Evolutionary conservation across 352 stramenopile species (phyloP).

Genomic region (Pythium scleroteichum): DNA sequence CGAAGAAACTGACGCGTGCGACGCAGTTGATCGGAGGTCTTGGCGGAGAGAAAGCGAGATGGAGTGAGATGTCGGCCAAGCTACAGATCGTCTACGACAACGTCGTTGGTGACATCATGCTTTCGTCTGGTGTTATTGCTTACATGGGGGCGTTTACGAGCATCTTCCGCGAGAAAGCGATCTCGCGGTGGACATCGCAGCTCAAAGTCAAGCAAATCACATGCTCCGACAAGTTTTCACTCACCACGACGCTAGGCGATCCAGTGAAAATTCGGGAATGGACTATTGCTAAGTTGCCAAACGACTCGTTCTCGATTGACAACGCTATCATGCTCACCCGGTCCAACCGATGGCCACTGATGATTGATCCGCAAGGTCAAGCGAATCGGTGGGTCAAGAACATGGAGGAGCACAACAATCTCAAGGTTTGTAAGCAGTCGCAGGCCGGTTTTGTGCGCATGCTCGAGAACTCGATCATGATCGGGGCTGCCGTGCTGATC

Average conservation of each 20-base stretch:
- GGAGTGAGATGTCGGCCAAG: slow-evolving; percentile 88
- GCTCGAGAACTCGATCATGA: slow-evolving; percentile 95
- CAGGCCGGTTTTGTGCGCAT: slow-evolving; percentile 93
- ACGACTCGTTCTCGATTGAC: slow-evolving; percentile 95
- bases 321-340: slow-evolving; percentile 94
- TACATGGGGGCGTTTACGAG: slow-evolving; percentile 94
- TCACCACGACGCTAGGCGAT: slow-evolving; percentile 90
- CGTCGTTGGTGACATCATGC: slow-evolving; percentile 92
- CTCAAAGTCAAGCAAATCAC: slow-evolving; percentile 71
- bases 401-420: slow-evolving; percentile 88
- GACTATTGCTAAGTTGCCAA: slow-evolving; percentile 95
- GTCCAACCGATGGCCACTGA: slow-evolving; percentile 94
- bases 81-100: slow-evolving; percentile 90
- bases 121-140: slow-evolving; percentile 92
- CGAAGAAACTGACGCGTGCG: slow-evolving; percentile 90
- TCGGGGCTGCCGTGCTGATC: slow-evolving; percentile 91
- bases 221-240: slow-evolving; percentile 75
- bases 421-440: slow-evolving; percentile 94
- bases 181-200: slow-evolving; percentile 78
- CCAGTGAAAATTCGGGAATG: slow-evolving; percentile 92
- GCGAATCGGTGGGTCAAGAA: slow-evolving; percentile 96
- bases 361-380: slow-evolving; percentile 96
- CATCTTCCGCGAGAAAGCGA: slow-evolving; percentile 89
- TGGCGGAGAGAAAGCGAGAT: slow-evolving; percentile 92
- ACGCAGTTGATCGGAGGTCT: slow-evolving; percentile 94